Evolutionary conservation across 2,329 filamentous ascomycete genomes (phyloP), one percentile per base, ranked within the genome.

Genomic region (Verticillium tricorpus): DNA sequence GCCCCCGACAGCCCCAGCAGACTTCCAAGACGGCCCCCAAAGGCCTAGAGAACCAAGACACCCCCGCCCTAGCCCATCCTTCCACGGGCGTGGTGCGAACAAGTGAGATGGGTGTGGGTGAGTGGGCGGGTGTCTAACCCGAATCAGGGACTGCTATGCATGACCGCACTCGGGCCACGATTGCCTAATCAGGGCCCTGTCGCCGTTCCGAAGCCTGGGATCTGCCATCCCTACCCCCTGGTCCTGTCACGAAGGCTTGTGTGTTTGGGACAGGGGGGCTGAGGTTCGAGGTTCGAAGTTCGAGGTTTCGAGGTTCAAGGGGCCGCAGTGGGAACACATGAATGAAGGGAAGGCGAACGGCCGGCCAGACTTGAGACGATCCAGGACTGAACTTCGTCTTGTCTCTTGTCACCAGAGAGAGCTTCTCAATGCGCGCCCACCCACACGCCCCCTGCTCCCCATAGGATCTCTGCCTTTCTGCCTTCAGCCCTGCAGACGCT

Each of bases 161-260:
- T 64, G 60, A 57, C 34, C 61, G 45, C 61, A 63, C 64, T 63
- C 63, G 61, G 62, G 35, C 65, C 62, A 63, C 62, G 66, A 69
- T 71, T 66, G 65, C 72, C 68, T 60, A 63, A 69, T 71, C 55
- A 60, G 69, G 70, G 40, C 62, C 64, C 67, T 64, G 63, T 63
- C 67, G 67, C 72, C 71, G 66, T 63, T 64, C 62, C 62, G 60
- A 69, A 61, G 57, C 62, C 68, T 65, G 68, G 66, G 66, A 66
- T 61, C 64, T 67, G 66, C 32, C 55, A 63, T 61, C 66, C 66
- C 56, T 66, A 65, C 63, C 60, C 64, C 62, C 60, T 62, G 64
- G 22, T 64, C 64, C 67, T 69, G 68, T 69, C 69, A 72, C 65
- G 67, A 69, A 70, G 69, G 70, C 70, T 71, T 70, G 70, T 67